Evolutionary conservation across 1,284 basidiomycete genomes (phyloP).

Genomic region (Tylopilus sp.): DNA sequence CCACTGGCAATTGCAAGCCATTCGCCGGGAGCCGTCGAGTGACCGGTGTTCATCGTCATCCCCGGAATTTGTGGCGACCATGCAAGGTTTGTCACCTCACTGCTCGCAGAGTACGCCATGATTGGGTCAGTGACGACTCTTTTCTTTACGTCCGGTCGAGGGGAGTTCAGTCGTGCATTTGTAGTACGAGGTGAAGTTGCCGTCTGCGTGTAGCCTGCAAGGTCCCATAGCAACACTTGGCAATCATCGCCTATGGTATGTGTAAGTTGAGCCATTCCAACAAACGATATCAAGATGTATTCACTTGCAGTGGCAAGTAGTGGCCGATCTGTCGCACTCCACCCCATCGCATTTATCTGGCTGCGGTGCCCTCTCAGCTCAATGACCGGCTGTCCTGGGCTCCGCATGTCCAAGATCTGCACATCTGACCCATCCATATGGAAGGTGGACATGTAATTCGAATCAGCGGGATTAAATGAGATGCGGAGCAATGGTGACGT

Average conservation of each 20-base stretch:
- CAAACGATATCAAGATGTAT: constrained; percentile 18
- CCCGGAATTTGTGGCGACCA: constrained; percentile 79
- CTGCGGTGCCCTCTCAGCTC: constrained; percentile 78
- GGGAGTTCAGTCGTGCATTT: constrained; percentile 65
- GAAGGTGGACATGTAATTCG: constrained; percentile 91
- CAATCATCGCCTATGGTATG: constrained; percentile 74
- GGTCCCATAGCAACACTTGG: constrained; percentile 86
- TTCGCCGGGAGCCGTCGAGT: constrained; percentile 71
- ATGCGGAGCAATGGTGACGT: constrained; percentile 80
- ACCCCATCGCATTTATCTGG: constrained; percentile 79
- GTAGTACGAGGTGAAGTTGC: constrained; percentile 59
- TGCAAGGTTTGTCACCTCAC: constrained; percentile 81
- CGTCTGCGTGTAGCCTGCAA: constrained; percentile 58
- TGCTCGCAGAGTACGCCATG: constrained; percentile 76
- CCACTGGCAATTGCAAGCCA: constrained; percentile 90
- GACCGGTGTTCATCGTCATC: constrained; percentile 67
- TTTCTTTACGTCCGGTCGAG: constrained; percentile 71
- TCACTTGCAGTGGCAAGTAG: constrained; percentile 80
- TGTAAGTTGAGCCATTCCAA: constrained; percentile 3
- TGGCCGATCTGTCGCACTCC: constrained; percentile 79
- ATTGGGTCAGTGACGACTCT: constrained; percentile 66
- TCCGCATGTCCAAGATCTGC: constrained; percentile 91
- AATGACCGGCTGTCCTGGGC: constrained; percentile 88
- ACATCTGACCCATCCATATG: constrained; percentile 84
- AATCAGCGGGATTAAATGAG: constrained; percentile 81